Evolutionary conservation across 208 protist genomes (phyloP).

Genomic region (Porcisia hertigi): DNA sequence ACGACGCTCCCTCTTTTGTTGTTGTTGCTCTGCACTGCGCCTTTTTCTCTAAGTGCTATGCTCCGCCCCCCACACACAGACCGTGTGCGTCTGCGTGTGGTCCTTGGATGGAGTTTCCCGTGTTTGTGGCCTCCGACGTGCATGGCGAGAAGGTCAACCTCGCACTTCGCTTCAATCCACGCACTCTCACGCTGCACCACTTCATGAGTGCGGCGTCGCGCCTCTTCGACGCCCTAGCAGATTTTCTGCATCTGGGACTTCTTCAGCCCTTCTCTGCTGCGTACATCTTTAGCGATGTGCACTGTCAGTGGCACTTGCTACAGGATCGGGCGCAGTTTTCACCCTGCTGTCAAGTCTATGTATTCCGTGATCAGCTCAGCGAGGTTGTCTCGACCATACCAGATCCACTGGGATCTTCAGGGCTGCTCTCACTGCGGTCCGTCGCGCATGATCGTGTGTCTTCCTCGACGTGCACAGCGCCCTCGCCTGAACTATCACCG

Average conservation of each 20-base stretch:
- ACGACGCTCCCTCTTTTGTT: neutral
- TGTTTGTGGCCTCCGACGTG: slow-evolving; percentile 71
- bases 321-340: slow-evolving; percentile 48
- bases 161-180: slow-evolving; percentile 20
- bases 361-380: slow-evolving; percentile 45
- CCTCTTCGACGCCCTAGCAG: slow-evolving; percentile 41
- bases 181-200: slow-evolving; percentile 20
- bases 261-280: slow-evolving; percentile 31
- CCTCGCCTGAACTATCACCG: neutral
- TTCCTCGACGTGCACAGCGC: neutral
- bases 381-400: slow-evolving; percentile 6
- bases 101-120: slow-evolving; percentile 52
- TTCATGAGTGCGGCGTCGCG: slow-evolving; percentile 27
- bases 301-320: slow-evolving; percentile 55
- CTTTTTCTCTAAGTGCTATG: neutral
- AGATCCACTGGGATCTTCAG: neutral
- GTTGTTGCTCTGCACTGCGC: neutral
- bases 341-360: slow-evolving; percentile 69
- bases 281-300: slow-evolving; percentile 56
- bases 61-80: neutral
- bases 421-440: neutral
- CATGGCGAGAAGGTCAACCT: slow-evolving; percentile 74
- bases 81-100: neutral
- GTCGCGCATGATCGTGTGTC: neutral
- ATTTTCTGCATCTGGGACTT: neutral